phyloP scores from a whole-genome alignment of 257 asterid species.

The Leonotis leonurus region DNA sequence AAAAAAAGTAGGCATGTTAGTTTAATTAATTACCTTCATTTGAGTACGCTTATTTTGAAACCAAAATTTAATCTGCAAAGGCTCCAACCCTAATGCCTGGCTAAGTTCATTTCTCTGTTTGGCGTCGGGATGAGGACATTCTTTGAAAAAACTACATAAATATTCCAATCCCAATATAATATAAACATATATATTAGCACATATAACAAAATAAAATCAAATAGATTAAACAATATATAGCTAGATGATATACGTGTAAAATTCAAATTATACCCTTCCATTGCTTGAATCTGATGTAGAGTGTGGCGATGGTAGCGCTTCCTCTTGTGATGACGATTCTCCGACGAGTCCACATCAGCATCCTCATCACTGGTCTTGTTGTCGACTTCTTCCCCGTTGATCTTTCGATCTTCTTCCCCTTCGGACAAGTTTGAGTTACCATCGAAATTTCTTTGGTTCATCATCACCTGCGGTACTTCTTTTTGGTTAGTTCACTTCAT shows the following conservation, averaged over 20 bases:
- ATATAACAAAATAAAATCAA: neutral
- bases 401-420: conserved; percentile 12
- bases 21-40: conserved; percentile 26
- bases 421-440: neutral
- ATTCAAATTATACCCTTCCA: conserved; percentile 43
- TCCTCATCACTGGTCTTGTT: conserved; percentile 16
- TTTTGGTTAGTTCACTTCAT: neutral
- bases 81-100: conserved; percentile 27
- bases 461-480: neutral
- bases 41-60: conserved; percentile 44
- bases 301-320: conserved; percentile 44
- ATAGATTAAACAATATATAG: no score
- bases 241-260: no score
- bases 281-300: conserved; percentile 30
- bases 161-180: neutral
- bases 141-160: conserved; percentile 20
- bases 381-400: conserved; percentile 12
- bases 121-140: conserved; percentile 28
- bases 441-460: neutral
- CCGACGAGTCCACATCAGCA: neutral
- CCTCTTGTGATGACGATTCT: conserved; percentile 16
- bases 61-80: conserved; percentile 38
- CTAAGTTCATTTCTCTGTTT: conserved; percentile 20
- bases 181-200: neutral
- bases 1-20: neutral